Percentiles rank a stretch among this genome's conserved stretches.
Conservation (phyloP, 805 yeast species). For the Metschnikowia arizonensis region DNA sequence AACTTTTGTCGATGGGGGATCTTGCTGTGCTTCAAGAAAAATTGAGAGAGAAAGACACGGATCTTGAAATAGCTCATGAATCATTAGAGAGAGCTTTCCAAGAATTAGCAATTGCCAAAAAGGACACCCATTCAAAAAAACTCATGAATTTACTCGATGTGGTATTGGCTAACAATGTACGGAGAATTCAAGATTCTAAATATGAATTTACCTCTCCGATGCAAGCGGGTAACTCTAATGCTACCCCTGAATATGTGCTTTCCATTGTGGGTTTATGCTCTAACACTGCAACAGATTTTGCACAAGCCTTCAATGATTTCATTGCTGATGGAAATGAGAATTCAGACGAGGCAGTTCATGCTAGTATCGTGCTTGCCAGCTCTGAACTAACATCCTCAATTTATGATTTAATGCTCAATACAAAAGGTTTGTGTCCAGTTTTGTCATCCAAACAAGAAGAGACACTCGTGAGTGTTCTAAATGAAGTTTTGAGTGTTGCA, state of each 20-base stretch:
- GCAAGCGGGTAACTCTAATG: slow-evolving; percentile 76
- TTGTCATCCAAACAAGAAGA: slow-evolving; percentile 55
- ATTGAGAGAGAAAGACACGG: slow-evolving; percentile 68
- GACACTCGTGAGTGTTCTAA: slow-evolving; percentile 42
- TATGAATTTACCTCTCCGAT: slow-evolving; percentile 72
- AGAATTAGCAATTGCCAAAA: slow-evolving; percentile 51
- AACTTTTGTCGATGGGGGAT: slow-evolving; percentile 22
- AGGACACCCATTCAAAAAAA: slow-evolving; percentile 48
- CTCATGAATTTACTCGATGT: slow-evolving; percentile 61
- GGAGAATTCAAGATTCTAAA: slow-evolving; percentile 66
- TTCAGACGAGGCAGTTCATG: slow-evolving; percentile 50
- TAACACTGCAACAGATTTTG: slow-evolving; percentile 71
- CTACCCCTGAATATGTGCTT: slow-evolving; percentile 65
- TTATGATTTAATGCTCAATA: slow-evolving; percentile 57
- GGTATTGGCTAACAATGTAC: slow-evolving; percentile 62
- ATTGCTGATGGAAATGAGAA: slow-evolving; percentile 67
- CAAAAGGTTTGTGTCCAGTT: slow-evolving; percentile 64
- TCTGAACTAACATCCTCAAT: slow-evolving; percentile 60
- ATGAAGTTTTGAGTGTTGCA: slow-evolving; percentile 56
- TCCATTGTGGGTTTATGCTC: slow-evolving; percentile 70
- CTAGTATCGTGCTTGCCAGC: slow-evolving; percentile 57
- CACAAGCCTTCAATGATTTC: slow-evolving; percentile 68
- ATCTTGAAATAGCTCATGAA: slow-evolving; percentile 73
- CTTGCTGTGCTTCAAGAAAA: slow-evolving; percentile 36
- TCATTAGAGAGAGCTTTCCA: slow-evolving; percentile 68